Evolutionary conservation across 768 basidiomycete species (phyloP), one percentile per base, ranked within the genome.

Genomic region (Gloeophyllum trabeum): DNA sequence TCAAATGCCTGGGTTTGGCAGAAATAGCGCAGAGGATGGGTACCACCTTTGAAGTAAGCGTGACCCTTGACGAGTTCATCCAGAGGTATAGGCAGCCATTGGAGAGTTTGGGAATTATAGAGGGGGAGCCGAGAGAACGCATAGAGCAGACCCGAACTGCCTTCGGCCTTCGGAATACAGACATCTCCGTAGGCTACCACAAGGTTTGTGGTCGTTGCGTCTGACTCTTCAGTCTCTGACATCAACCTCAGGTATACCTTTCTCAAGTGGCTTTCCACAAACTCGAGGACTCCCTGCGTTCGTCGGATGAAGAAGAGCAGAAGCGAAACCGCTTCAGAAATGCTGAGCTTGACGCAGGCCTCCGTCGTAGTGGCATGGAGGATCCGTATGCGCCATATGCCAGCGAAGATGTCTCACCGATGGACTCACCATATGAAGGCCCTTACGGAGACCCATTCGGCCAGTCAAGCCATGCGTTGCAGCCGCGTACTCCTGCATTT

Each of bases 41-140:
- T 24, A 76, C 71, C 48, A 68, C 81, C 24, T 92, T 83, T 47
- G 84, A 93, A 63, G 90, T 83, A 28, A 78, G 79, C 44, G 81
- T 98, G 77, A 79, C 83, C 2, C 80, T 81, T 6, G 73, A 71
- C 20, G 96, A 97, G 63, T 94, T 92, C 58, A 81, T 79, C 45
- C 79, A 84, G 30, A 65, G 93, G 43, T 99, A 98, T 59, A 64
- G 61, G 48, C 73, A 75, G n/a, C 76, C 79, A 10, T 61, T 94
- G 51, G 62, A 63, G 19, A 65, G 61, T 20, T 56, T 70, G 24
- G 78, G 76, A 4, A 63, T 86, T 3, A 48, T 59, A n/a, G 78
- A 80, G 50, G 83, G 80, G 6, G 63, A 68, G 24, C 65, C 72
- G n/a, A 55, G 63, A 43, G 81, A 81, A 48, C 67, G 72, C 46